Base-by-base conservation (phyloP, 768 basidiomycete species). In the Russula sp. region DNA sequence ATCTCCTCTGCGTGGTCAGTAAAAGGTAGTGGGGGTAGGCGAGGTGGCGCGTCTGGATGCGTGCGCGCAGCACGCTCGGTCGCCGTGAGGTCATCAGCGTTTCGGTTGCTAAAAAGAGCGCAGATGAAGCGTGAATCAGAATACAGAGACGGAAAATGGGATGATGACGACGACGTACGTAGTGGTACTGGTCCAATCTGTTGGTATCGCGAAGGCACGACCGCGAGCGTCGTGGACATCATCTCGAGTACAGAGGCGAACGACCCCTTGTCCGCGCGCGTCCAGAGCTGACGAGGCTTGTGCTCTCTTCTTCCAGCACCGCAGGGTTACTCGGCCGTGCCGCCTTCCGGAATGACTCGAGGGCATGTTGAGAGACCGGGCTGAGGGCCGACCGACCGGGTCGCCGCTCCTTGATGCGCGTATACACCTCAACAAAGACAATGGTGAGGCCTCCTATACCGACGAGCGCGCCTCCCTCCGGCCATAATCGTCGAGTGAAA, bases 201-300 rank as follows among this genome's bases (percentile, higher is more conserved):
- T 48, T 79, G 79, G 24, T 81, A 79, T 11, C 80, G 76, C 4
- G 85, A 81, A 3, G 89, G 89, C 78, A 83, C 82, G 8, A 90
- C 88, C 6, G 89, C 88, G 48, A 91, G 77, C 20, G 89, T 90
- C 61, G 84, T 69, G 64, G 87, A 86, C 87, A 92, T 90, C 88
- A 92, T 89, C 71, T 92, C 89, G 63, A 92, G 77, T 55, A 92
- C 88, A 44, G 86, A 87, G 6, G 89, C 88, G 78, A 90, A 88
- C 4, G 89, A 91, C 87, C 85, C 62, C 89, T 82, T 48, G 79
- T 72, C 28, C 81, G 77, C n/a, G 71, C 72, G 57, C 73, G 67
- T n/a, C 67, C 71, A 24, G 75, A 75, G 56, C 72, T 76, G n/a
- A 80, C 80, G 57, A 81, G 76, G 66, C 81, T 82, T 14, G 77